Conservation (phyloP, 78 protist species). For the Dictyostelium purpureum region DNA sequence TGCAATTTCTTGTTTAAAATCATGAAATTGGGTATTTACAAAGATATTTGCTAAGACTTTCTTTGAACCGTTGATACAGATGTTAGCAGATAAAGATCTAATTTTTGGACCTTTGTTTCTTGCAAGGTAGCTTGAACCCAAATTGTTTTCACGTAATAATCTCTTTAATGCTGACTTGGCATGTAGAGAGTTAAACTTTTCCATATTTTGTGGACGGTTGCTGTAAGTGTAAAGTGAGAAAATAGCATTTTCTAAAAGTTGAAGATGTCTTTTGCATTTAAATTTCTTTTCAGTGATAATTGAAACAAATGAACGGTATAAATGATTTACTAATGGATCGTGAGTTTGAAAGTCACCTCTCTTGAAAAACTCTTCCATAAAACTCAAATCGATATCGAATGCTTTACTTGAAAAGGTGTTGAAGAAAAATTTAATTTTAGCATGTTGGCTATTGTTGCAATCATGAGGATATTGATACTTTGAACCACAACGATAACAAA, state of each 20-base stretch:
- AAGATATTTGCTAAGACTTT: background rate
- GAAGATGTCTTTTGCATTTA: background rate
- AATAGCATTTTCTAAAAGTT: background rate
- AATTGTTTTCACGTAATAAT: too few species aligned
- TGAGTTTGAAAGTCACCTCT: background rate
- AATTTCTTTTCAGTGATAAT: background rate
- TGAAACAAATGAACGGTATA: background rate
- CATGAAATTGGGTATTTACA: conserved; percentile 4
- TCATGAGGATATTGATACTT: background rate
- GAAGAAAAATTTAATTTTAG: background rate
- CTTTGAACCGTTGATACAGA: conserved; percentile 15
- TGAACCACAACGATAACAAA: conserved; percentile 71
- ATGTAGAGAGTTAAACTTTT: too few species aligned
- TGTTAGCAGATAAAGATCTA: background rate
- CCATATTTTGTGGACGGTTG: too few species aligned
- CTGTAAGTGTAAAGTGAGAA: background rate
- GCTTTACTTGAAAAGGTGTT: background rate
- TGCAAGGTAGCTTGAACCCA: background rate
- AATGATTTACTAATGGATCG: background rate
- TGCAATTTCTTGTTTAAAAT: conserved; percentile 4
- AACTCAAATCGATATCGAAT: background rate
- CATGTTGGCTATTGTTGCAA: background rate
- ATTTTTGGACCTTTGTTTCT: background rate
- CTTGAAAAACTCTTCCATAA: background rate
- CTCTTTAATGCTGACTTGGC: too few species aligned